phyloP scores from a whole-genome alignment of 306 rosid genomes.

The Vigna mungo region DNA sequence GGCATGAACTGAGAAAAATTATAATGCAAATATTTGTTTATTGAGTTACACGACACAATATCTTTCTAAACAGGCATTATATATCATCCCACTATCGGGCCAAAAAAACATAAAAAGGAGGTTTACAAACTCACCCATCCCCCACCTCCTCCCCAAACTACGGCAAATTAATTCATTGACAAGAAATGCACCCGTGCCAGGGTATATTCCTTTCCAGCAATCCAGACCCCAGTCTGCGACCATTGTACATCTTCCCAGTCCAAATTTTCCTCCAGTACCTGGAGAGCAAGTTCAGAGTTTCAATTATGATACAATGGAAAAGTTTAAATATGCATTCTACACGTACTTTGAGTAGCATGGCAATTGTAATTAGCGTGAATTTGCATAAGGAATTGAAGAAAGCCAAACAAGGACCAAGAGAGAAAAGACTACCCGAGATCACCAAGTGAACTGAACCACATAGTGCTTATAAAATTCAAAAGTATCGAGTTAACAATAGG shows the following conservation, averaged over 20 bases:
- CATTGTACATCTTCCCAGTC: constrained; percentile 98
- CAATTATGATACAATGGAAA: constrained; percentile 2
- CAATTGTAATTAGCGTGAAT: background rate
- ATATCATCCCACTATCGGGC: constrained; percentile 24
- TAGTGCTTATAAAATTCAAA: background rate
- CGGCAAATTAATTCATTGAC: constrained; percentile 59
- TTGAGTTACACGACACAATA: constrained; percentile 21
- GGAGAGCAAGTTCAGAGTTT: constrained; percentile 14
- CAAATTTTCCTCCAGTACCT: constrained; percentile 90
- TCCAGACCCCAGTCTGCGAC: constrained; percentile 98
- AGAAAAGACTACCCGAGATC: background rate
- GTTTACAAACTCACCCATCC: constrained; percentile 26
- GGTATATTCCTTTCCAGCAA: constrained; percentile 83
- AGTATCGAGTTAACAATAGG: background rate
- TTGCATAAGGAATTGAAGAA: background rate
- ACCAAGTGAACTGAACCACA: background rate
- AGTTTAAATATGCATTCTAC: constrained; percentile 1
- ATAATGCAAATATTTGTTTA: background rate
- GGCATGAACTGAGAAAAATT: background rate
- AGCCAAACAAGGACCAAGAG: background rate
- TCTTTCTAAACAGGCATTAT: background rate
- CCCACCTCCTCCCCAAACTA: background rate
- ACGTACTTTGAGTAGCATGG: background rate
- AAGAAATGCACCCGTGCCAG: constrained; percentile 95
- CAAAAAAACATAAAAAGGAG: background rate